Evolutionary conservation across 192 early-diverging fungal species (phyloP).

Genomic region (Gonapodya sp.): DNA sequence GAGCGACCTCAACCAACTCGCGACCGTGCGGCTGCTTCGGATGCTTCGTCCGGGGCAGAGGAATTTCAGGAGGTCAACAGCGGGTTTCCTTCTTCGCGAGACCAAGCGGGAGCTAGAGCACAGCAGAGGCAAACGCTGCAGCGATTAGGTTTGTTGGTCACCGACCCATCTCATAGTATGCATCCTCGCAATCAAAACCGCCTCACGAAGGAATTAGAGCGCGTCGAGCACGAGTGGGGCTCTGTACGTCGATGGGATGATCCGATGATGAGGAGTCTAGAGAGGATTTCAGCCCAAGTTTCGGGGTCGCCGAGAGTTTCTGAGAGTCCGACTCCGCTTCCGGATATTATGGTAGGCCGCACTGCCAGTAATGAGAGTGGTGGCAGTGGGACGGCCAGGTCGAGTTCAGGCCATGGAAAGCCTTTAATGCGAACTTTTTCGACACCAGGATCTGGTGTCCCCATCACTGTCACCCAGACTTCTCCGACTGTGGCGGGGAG

Average conservation of each 20-base stretch:
- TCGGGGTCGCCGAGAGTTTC: neutral
- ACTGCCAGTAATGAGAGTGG: neutral
- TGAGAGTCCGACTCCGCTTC: neutral
- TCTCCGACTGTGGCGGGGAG: neutral
- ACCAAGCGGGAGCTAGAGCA: no score
- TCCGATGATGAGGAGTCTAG: neutral
- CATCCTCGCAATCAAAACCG: neutral
- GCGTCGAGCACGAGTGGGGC: neutral
- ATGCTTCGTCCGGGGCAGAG: no score
- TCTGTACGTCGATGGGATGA: neutral
- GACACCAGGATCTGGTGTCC: neutral
- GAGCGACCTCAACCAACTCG: no score
- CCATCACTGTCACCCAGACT: neutral
- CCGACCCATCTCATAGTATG: neutral
- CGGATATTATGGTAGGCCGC: neutral
- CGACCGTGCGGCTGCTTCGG: no score
- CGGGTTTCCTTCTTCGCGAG: no score
- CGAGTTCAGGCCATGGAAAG: neutral
- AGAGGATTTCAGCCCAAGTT: neutral
- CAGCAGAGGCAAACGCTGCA: neutral
- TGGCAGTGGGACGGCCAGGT: no score
- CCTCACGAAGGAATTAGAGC: neutral
- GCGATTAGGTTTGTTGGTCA: neutral
- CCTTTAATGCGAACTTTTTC: neutral
- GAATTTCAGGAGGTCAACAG: no score